A percentile compares a stretch with the other conserved stretches of the same genome.
These are phyloP conservation scores for Penicillium odoratum DNA, from an alignment of 495 filamentous ascomycete genomes.

Conservation along the genomic window DNA sequence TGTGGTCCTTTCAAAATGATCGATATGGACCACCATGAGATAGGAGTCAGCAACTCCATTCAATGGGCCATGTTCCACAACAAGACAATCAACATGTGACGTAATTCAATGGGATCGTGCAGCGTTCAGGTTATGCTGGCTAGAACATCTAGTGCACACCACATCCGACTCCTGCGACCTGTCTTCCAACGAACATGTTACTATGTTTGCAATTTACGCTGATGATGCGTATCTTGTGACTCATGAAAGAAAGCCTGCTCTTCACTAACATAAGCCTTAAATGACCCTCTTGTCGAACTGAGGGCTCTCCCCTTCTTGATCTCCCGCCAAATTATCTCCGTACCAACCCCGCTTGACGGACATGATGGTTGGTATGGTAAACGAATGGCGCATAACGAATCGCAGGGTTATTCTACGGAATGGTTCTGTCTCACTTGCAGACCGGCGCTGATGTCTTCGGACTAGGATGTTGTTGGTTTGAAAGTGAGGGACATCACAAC, in stretches of 20 bases:
- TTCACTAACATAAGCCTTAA: background rate
- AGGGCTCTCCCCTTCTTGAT: background rate
- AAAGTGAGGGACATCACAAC: constrained; percentile 49
- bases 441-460: constrained; percentile 44
- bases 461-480: constrained; percentile 48
- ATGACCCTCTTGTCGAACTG: too few relatives aligned
- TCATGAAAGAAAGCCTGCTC: background rate
- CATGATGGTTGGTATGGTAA: constrained; percentile 52
- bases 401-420: constrained; percentile 23
- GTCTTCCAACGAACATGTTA: background rate
- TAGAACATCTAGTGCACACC: too few relatives aligned
- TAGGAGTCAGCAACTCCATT: background rate
- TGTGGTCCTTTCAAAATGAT: background rate
- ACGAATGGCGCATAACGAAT: constrained; percentile 50
- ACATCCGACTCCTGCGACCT: background rate
- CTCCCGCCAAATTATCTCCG: constrained; percentile 51
- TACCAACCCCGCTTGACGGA: constrained; percentile 41
- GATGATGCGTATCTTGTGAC: background rate
- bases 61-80: background rate
- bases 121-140: too few relatives aligned
- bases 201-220: background rate
- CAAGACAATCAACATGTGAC: too few relatives aligned
- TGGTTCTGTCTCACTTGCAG: constrained; percentile 51
- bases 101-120: too few relatives aligned
- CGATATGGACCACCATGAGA: background rate